Evolutionary conservation across 2,329 filamentous ascomycete genomes (phyloP).

Genomic region (Phialophora tarda): DNA sequence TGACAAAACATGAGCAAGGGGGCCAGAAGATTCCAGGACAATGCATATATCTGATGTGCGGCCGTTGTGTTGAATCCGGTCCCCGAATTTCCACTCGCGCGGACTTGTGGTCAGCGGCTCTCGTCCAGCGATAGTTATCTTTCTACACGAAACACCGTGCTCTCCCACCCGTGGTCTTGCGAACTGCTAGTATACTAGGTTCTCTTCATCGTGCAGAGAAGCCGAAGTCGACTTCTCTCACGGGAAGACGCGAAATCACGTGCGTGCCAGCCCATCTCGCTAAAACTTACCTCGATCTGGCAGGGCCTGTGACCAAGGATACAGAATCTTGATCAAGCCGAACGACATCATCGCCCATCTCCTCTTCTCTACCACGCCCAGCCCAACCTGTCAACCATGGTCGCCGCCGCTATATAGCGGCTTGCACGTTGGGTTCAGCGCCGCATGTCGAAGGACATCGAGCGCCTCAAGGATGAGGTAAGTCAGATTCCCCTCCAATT

Average conservation of each 20-base stretch:
- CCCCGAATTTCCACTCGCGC: background rate
- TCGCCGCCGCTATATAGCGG: conserved; percentile 3
- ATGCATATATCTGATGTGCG: background rate
- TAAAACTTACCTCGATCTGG: conserved; percentile 6
- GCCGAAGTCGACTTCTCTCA: background rate
- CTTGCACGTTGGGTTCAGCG: conserved; percentile 37
- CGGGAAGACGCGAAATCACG: conserved; percentile 19
- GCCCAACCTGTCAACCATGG: background rate
- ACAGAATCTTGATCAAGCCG: background rate
- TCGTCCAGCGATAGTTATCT: background rate
- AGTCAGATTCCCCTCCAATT: conserved; percentile 15
- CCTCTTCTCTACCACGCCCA: conserved; percentile 8
- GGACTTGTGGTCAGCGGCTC: background rate
- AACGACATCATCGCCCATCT: conserved; percentile 14
- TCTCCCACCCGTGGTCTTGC: background rate
- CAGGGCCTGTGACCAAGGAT: conserved; percentile 1
- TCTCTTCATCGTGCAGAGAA: background rate
- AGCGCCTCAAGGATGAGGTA: conserved; percentile 73
- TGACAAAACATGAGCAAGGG: background rate
- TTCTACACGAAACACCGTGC: background rate
- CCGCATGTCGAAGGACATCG: conserved; percentile 68
- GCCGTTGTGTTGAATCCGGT: background rate
- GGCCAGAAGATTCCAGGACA: background rate
- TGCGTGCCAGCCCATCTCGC: conserved; percentile 9
- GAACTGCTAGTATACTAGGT: background rate